phyloP scores from a whole-genome alignment of 2,329 filamentous ascomycete species.

The Sphaerostilbella broomeana region DNA sequence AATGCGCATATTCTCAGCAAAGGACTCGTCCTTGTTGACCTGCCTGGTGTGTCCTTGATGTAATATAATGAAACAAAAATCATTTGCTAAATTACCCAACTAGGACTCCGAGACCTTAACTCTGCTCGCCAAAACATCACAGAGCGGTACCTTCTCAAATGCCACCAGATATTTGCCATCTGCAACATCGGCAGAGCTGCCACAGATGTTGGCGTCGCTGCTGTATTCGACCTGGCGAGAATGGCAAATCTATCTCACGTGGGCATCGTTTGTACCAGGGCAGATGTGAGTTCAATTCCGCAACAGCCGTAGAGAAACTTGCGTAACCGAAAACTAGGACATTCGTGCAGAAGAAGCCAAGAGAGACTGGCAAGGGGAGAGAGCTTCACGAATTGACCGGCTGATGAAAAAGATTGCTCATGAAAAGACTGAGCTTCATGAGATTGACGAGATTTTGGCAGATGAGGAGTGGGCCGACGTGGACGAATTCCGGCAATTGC shows the following conservation, averaged over 20 bases:
- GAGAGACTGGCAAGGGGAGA: slow-evolving; percentile 25
- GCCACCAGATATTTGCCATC: slow-evolving; percentile 42
- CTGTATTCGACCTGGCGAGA: slow-evolving; percentile 35
- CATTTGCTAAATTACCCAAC: neutral
- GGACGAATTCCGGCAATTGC: slow-evolving; percentile 4
- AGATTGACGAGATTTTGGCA: slow-evolving; percentile 11
- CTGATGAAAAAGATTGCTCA: slow-evolving; percentile 15
- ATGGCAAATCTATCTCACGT: slow-evolving; percentile 32
- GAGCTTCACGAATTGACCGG: slow-evolving; percentile 15
- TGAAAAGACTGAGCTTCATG: slow-evolving; percentile 6
- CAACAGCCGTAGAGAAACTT: neutral
- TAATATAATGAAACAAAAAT: too few relatives aligned
- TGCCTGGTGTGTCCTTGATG: slow-evolving; percentile 37
- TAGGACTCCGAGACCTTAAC: slow-evolving; percentile 42
- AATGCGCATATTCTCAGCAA: slow-evolving; percentile 41
- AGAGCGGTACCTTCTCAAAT: slow-evolving; percentile 37
- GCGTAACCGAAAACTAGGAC: slow-evolving; percentile 19
- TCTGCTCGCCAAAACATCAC: slow-evolving; percentile 36
- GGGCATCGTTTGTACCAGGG: slow-evolving; percentile 37
- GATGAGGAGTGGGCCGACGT: slow-evolving; percentile 9
- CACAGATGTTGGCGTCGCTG: slow-evolving; percentile 34
- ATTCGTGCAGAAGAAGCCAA: slow-evolving; percentile 27
- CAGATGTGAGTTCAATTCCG: slow-evolving; percentile 28
- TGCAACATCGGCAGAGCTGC: slow-evolving; percentile 35
- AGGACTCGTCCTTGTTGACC: slow-evolving; percentile 41